A percentile compares a stretch with the other conserved stretches of the same genome.
phyloP scores from a whole-genome alignment of 768 basidiomycete genomes.

The Tricholoma sp. region DNA sequence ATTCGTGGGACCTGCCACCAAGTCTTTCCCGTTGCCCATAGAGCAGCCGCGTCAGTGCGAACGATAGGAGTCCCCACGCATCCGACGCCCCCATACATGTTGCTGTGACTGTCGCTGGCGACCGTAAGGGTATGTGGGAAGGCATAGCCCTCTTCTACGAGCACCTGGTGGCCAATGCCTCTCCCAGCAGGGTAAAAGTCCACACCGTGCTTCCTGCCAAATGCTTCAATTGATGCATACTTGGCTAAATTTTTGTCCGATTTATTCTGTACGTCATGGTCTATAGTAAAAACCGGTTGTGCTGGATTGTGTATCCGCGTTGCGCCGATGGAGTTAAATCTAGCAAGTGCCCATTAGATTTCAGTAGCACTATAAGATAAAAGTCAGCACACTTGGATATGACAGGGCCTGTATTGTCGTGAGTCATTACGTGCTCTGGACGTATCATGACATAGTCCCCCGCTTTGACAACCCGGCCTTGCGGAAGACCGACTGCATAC shows the following conservation, averaged over 20 bases:
- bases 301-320: constrained; percentile 71
- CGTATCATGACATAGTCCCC: constrained; percentile 99
- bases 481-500: constrained; percentile 86
- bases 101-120: constrained; percentile 93
- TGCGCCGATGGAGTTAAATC: constrained; percentile 94
- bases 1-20: constrained; percentile 99
- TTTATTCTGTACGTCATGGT: constrained; percentile 98
- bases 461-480: constrained; percentile 75
- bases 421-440: constrained; percentile 97
- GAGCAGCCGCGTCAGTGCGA: constrained; percentile 87
- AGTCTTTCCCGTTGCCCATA: constrained; percentile 98
- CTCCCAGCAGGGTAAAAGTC: constrained; percentile 98
- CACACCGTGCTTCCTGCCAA: constrained; percentile 77
- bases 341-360: constrained; percentile 23
- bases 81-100: constrained; percentile 98
- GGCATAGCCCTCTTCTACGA: constrained; percentile 98
- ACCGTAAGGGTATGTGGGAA: constrained; percentile 95
- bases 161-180: constrained; percentile 96
- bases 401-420: constrained; percentile 97
- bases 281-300: constrained; percentile 94
- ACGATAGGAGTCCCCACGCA: constrained; percentile 98
- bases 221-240: constrained; percentile 87
- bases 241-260: constrained; percentile 86
- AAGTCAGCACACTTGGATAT: constrained; percentile 78
- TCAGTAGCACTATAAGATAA: neutral